Evolutionary conservation across 2,329 filamentous ascomycete species (phyloP).

Genomic region (Chaetomium sp.): DNA sequence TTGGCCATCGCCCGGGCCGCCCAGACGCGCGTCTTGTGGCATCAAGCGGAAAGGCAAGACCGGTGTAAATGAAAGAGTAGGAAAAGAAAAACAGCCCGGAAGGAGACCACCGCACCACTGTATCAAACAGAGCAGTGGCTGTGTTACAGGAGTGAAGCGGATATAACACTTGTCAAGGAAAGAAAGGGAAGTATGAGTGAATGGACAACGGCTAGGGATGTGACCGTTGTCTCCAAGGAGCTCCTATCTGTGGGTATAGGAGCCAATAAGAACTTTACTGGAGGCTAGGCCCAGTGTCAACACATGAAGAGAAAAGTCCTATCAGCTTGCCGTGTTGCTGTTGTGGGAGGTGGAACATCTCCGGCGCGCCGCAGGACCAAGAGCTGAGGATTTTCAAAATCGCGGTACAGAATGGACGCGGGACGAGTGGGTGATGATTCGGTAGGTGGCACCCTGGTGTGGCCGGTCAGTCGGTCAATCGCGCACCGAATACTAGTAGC

Average conservation of each 20-base stretch:
- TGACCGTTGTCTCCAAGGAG: constrained; percentile 22
- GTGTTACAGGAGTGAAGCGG: constrained; percentile 14
- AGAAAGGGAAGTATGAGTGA: constrained; percentile 11
- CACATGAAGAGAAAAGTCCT: not conserved
- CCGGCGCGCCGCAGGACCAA: constrained; percentile 1
- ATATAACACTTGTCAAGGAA: constrained; percentile 37
- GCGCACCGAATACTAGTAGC: not conserved
- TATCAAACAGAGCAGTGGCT: constrained; percentile 7
- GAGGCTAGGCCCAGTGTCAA: not conserved
- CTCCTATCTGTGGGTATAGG: constrained; percentile 26
- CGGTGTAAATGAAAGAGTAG: not conserved
- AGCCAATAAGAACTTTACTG: not conserved
- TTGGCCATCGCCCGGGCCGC: constrained; percentile 8
- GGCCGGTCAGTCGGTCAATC: not conserved
- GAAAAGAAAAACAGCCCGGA: constrained; percentile 18
- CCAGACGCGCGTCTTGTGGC: constrained; percentile 16
- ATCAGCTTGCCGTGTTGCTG: not conserved
- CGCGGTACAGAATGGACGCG: not conserved
- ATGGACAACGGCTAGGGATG: constrained; percentile 26
- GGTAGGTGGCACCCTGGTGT: not conserved
- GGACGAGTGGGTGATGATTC: not conserved
- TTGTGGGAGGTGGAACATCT: constrained; percentile 6
- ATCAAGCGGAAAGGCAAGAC: constrained; percentile 16
- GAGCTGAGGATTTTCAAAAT: not conserved
- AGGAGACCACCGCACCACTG: constrained; percentile 13